Evolutionary conservation across 1,139 yeast species (phyloP).

Genomic region (Yamadazyma diddensiae): DNA sequence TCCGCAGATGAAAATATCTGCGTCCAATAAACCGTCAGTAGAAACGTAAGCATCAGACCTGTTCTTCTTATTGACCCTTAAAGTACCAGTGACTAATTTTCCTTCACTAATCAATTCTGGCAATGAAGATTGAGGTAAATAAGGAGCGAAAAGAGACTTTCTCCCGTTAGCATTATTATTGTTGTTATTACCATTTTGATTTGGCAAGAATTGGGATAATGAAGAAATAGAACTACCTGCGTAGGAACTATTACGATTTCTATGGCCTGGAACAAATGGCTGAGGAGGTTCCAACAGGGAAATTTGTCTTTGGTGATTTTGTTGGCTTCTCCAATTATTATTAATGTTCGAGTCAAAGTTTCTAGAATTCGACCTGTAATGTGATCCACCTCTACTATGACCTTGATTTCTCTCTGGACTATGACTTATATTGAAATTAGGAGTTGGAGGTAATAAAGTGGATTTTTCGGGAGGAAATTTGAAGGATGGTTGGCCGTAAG

Average conservation of each 20-base stretch:
- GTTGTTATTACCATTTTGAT: slow-evolving; percentile 18
- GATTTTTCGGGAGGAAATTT: slow-evolving; percentile 40
- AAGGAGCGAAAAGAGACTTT: slow-evolving; percentile 92
- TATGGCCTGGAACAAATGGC: slow-evolving; percentile 75
- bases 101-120: slow-evolving; percentile 92
- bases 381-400: slow-evolving; percentile 47
- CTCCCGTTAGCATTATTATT: slow-evolving; percentile 42
- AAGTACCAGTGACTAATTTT: slow-evolving; percentile 83
- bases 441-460: slow-evolving; percentile 44
- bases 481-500: slow-evolving; percentile 45
- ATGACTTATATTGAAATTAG: slow-evolving; percentile 37
- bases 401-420: slow-evolving; percentile 36
- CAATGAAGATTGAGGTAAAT: slow-evolving; percentile 86
- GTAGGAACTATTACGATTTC: slow-evolving; percentile 64
- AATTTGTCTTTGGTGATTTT: slow-evolving; percentile 29
- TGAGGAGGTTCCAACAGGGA: slow-evolving; percentile 48
- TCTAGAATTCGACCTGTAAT: slow-evolving; percentile 55
- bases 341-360: slow-evolving; percentile 57
- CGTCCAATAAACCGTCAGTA: slow-evolving; percentile 91
- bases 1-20: slow-evolving; percentile 96
- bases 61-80: slow-evolving; percentile 92
- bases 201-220: slow-evolving; percentile 37
- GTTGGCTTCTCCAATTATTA: slow-evolving; percentile 62
- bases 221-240: slow-evolving; percentile 64
- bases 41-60: slow-evolving; percentile 97